Evolutionary conservation across 345 rosid genomes (phyloP).

Genomic region (Linum usitatissimum): DNA sequence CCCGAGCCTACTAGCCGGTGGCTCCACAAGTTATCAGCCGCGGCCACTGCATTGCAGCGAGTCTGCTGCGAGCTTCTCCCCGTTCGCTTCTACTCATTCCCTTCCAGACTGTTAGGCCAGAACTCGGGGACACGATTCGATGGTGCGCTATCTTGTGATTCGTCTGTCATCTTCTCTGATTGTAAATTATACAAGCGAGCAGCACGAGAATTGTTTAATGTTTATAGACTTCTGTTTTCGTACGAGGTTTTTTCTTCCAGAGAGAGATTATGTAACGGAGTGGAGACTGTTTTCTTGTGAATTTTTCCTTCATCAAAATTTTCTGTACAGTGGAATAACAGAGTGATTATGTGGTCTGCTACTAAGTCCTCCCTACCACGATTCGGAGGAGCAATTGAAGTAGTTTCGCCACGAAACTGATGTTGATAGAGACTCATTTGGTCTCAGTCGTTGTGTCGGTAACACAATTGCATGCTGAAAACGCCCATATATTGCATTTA

Average conservation of each 20-base stretch:
- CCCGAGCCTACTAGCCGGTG: slow-evolving; percentile 21
- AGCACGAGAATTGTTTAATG: not conserved
- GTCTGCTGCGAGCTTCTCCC: slow-evolving; percentile 85
- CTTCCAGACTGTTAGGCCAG: slow-evolving; percentile 48
- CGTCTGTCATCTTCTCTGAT: not conserved
- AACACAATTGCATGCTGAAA: too few relatives aligned
- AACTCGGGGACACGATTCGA: not conserved
- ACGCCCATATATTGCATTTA: too few relatives aligned
- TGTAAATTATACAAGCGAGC: not conserved
- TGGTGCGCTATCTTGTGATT: too few relatives aligned
- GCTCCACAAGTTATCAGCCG: slow-evolving; percentile 45
- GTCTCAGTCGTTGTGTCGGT: too few relatives aligned
- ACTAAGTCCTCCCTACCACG: too few relatives aligned
- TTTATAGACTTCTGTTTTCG: not conserved
- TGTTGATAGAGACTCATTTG: too few relatives aligned
- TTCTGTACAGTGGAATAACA: not conserved
- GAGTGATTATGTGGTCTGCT: not conserved
- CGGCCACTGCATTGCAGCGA: slow-evolving; percentile 55
- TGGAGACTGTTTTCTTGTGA: not conserved
- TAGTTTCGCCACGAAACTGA: too few relatives aligned
- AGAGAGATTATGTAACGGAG: not conserved
- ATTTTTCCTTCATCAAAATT: not conserved
- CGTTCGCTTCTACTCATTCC: slow-evolving; percentile 79
- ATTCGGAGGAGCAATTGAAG: too few relatives aligned
- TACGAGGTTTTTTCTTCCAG: not conserved